A percentile compares a stretch with the other conserved stretches of the same genome.
These are phyloP conservation scores for Cutaneotrichosporon sp. DNA, from an alignment of 1,284 basidiomycete species.

Conservation along the genomic window DNA sequence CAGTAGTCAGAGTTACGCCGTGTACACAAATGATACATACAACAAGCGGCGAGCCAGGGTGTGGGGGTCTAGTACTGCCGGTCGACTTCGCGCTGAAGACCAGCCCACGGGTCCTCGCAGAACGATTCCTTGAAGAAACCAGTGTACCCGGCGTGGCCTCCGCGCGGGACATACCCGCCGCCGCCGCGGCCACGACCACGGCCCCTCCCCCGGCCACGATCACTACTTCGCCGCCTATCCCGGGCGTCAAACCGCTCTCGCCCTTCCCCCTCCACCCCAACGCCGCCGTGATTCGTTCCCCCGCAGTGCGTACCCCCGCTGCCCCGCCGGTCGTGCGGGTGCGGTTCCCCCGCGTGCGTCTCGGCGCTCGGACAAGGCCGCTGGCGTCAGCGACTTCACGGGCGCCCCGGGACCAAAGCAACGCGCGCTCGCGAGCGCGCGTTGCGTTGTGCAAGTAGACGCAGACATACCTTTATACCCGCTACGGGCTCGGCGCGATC, in stretches of 20 bases:
- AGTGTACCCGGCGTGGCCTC: conserved; percentile 2
- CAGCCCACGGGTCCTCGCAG: conserved; percentile 38
- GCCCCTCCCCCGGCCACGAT: neutral
- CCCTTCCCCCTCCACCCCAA: neutral
- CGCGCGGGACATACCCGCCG: conserved; percentile 6
- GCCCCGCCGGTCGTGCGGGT: neutral
- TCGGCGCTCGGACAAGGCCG: neutral
- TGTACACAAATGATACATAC: too few relatives aligned
- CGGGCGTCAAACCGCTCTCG: too few relatives aligned
- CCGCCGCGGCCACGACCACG: neutral
- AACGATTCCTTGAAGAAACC: conserved; percentile 33
- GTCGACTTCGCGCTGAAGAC: conserved; percentile 7
- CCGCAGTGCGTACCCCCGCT: neutral
- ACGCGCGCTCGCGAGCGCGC: too few relatives aligned
- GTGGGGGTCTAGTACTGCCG: too few relatives aligned
- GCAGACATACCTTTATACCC: conserved; percentile 12
- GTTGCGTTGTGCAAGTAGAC: too few relatives aligned
- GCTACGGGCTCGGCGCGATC: neutral
- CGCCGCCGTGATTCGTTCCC: too few relatives aligned
- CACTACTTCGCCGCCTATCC: neutral
- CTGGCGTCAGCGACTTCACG: conserved; percentile 2
- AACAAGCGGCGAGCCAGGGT: too few relatives aligned
- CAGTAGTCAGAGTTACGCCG: too few relatives aligned
- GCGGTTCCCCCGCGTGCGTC: neutral
- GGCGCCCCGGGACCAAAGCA: too few relatives aligned